Percentiles rank a stretch among this genome's conserved stretches.
These are phyloP conservation scores for Penicillium tannophilum DNA, from an alignment of 495 filamentous ascomycete genomes.

Conservation along the genomic window DNA sequence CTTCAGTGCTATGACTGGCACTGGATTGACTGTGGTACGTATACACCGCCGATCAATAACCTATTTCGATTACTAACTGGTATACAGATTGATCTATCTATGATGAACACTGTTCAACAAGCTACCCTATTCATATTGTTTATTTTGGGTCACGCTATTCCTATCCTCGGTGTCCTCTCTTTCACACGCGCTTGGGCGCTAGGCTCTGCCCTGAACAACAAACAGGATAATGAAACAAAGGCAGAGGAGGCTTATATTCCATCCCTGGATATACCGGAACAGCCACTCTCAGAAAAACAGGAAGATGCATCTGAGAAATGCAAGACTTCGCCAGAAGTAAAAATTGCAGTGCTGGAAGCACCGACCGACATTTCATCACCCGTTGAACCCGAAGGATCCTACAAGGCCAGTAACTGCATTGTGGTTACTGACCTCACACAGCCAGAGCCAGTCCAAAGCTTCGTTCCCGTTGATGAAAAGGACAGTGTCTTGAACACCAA, in stretches of 20 bases:
- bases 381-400: neutral
- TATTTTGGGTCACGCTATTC: constrained; percentile 65
- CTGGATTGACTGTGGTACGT: constrained; percentile 69
- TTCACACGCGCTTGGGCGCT: constrained; percentile 65
- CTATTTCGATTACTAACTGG: constrained; percentile 10
- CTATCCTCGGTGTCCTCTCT: constrained; percentile 38
- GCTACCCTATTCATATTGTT: constrained; percentile 69
- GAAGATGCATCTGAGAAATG: neutral
- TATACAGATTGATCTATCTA: constrained; percentile 56
- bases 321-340: neutral
- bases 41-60: neutral
- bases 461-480: constrained; percentile 14
- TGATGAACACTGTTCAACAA: constrained; percentile 72
- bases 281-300: neutral
- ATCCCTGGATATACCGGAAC: neutral
- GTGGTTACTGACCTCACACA: neutral
- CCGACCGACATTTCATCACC: neutral
- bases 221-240: constrained; percentile 42
- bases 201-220: constrained; percentile 59
- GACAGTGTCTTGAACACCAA: constrained; percentile 11
- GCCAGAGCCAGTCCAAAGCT: constrained; percentile 25
- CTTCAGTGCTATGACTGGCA: constrained; percentile 76
- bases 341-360: neutral
- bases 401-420: neutral
- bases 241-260: neutral